Evolutionary conservation across 75 land plant species (phyloP).

Genomic region (Pinus albicaulis): DNA sequence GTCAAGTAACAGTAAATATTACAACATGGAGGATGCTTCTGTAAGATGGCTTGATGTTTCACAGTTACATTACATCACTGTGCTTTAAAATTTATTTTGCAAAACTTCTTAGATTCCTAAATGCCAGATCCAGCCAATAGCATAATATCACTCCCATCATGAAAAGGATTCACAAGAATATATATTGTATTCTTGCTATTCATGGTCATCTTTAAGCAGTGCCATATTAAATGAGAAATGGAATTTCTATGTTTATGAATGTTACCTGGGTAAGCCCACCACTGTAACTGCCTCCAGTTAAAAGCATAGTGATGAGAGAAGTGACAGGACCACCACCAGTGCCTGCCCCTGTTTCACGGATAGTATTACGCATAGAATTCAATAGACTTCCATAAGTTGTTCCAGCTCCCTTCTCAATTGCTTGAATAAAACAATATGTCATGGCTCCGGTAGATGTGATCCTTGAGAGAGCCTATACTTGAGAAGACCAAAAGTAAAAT

Average conservation of each 20-base stretch:
- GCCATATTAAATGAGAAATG: not conserved
- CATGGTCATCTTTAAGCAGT: not conserved
- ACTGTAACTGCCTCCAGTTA: slow-evolving; percentile 62
- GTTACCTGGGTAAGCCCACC: slow-evolving; percentile 74
- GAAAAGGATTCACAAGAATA: not conserved
- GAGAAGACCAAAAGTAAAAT: not conserved
- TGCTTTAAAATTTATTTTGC: not conserved
- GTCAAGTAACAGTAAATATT: not conserved
- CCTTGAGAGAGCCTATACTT: slow-evolving; percentile 65
- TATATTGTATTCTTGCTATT: not conserved
- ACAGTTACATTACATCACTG: not conserved
- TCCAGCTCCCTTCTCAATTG: slow-evolving; percentile 80
- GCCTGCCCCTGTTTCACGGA: slow-evolving; percentile 39
- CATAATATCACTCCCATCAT: not conserved
- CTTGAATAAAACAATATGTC: slow-evolving; percentile 96
- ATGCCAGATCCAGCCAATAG: not conserved
- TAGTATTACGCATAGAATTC: slow-evolving; percentile 69
- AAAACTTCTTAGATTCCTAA: not conserved
- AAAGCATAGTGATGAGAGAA: slow-evolving; percentile 65
- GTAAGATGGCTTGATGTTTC: not conserved
- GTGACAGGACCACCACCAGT: slow-evolving; percentile 57
- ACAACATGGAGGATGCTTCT: not conserved
- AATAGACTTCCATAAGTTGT: slow-evolving; percentile 80
- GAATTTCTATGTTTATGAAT: too few species aligned
- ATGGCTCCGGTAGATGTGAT: slow-evolving; percentile 93